Evolutionary conservation across 352 stramenopile species (phyloP), one percentile per base, ranked within the genome.

Genomic region (Phytophthora idaei): DNA sequence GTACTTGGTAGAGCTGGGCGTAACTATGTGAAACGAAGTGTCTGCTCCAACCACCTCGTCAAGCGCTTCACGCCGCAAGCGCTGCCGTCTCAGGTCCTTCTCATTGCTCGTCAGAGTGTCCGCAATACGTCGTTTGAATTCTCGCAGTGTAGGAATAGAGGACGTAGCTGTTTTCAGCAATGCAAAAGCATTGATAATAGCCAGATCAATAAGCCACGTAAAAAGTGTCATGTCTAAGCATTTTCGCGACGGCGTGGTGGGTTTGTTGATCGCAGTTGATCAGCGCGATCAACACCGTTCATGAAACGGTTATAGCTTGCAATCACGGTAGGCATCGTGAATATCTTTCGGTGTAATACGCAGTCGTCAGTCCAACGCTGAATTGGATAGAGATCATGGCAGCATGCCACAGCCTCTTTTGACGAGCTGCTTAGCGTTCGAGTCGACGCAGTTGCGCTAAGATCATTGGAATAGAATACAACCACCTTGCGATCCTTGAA

Each of bases 241-340:
- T 27, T 44, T 62, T 60, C 44, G 0, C 27, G 8, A 2, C 51
- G 15, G 11, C 42, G 17, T 0, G 12, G 42, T 5, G 52, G 37
- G 17, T 62, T 47, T 2, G 41, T 60, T 1, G 17, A 14, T 12
- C 58, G 48, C 0, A 55, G 48, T 25, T 66, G 49, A 15, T 66
- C 41, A 1, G 57, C 60, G 9, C 51, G 21, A 37, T 61, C 60
- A 7, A 67, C 51, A 0, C 31, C 51, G 34, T 67, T 57, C 44
- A 67, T 67, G 3, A 27, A 21, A 3, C 7, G 32, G 17, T 67
- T 67, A 31, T 61, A 61, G 0, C 28, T 51, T 0, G 50, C 41
- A 11, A 59, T 57, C 2, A 62, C 14, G 1, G n/a, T n/a, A n/a
- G 47, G 61, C 0, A 32, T 36, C 61, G 59, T 62, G 25, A 49